These are phyloP conservation scores for Tuber calosporum DNA, from an alignment of 495 filamentous ascomycete species.

Conservation along the genomic window DNA sequence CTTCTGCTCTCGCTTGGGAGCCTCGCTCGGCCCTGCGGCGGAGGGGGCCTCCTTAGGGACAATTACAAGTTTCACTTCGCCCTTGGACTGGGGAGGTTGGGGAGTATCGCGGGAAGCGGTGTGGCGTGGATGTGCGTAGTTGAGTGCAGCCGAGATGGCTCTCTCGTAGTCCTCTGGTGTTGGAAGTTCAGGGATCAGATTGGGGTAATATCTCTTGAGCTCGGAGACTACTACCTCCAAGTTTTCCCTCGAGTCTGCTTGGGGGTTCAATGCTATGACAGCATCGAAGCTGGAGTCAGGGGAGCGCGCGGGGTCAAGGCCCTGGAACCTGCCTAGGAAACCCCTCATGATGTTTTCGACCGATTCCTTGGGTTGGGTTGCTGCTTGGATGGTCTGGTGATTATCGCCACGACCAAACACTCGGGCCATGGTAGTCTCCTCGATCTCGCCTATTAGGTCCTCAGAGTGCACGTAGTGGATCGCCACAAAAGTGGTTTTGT, in stretches of 20 bases:
- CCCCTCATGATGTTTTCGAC: slow-evolving; percentile 89
- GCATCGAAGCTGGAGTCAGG: slow-evolving; percentile 75
- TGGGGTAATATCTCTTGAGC: slow-evolving; percentile 65
- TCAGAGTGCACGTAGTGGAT: slow-evolving; percentile 70
- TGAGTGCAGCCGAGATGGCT: slow-evolving; percentile 68
- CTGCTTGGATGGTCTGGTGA: slow-evolving; percentile 93
- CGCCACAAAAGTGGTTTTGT: slow-evolving; percentile 70
- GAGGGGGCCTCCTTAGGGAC: slow-evolving; percentile 27
- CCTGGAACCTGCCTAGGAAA: slow-evolving; percentile 79
- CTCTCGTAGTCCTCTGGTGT: slow-evolving; percentile 65
- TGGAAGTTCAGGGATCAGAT: slow-evolving; percentile 65
- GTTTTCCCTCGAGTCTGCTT: slow-evolving; percentile 69
- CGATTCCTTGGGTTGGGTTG: slow-evolving; percentile 56
- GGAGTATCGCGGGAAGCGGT: background rate
- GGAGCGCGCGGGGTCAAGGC: slow-evolving; percentile 52
- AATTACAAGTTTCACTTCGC: background rate
- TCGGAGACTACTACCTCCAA: slow-evolving; percentile 69
- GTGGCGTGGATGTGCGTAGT: slow-evolving; percentile 36
- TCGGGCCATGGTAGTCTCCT: slow-evolving; percentile 65
- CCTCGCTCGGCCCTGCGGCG: slow-evolving; percentile 16
- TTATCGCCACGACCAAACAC: slow-evolving; percentile 86
- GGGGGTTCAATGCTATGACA: slow-evolving; percentile 76
- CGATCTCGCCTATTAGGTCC: slow-evolving; percentile 55
- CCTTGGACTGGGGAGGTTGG: background rate
- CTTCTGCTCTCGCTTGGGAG: slow-evolving; percentile 43